phyloP scores from a whole-genome alignment of 2,329 filamentous ascomycete species.

The Penicillium sp. region DNA sequence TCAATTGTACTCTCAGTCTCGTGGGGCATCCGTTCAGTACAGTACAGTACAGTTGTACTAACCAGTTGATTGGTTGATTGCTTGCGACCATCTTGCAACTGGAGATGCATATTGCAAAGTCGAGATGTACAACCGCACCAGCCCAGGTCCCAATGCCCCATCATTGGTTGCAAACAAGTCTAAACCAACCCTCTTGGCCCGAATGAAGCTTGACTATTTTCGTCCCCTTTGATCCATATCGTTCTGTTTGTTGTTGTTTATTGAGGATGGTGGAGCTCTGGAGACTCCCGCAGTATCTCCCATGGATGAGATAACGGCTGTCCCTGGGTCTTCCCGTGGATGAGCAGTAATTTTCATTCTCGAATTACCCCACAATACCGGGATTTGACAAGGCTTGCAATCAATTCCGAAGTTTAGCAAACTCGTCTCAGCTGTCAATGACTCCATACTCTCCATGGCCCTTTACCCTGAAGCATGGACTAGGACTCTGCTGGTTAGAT shows the following conservation, averaged over 20 bases:
- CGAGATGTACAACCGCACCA: neutral
- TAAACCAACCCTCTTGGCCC: neutral
- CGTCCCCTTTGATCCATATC: neutral
- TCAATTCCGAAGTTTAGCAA: no score
- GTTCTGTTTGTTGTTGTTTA: neutral
- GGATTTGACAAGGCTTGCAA: neutral
- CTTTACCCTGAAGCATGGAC: neutral
- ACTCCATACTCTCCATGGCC: neutral
- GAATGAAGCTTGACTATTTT: neutral
- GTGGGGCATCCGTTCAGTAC: neutral
- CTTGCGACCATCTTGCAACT: neutral
- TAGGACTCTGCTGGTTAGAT: neutral
- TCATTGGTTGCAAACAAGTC: neutral
- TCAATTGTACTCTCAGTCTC: no score
- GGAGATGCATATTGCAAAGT: neutral
- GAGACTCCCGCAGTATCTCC: neutral
- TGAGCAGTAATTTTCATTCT: neutral
- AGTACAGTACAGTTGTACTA: neutral
- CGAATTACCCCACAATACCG: neutral
- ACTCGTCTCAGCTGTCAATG: neutral
- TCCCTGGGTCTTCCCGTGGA: neutral
- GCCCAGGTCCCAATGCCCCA: neutral
- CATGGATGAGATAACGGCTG: neutral
- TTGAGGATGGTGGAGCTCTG: neutral
- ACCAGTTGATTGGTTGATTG: neutral